Conservation (phyloP, 169 alveolate species). For the Plasmodium gonderi region DNA sequence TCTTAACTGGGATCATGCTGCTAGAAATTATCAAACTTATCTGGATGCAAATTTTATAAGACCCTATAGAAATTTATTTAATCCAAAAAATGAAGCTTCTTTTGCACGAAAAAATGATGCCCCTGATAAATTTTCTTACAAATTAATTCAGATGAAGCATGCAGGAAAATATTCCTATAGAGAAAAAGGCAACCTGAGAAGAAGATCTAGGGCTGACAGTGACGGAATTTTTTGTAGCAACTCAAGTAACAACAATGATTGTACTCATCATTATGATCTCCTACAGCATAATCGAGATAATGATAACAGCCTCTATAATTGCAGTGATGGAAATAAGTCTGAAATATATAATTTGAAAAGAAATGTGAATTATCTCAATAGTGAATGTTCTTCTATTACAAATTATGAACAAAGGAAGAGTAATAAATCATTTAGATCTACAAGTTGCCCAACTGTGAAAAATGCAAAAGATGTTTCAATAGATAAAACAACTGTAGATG, state of each 20-base stretch:
- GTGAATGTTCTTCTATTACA: background rate
- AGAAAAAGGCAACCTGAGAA: background rate
- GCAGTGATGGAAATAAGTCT: conserved; percentile 22
- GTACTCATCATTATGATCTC: background rate
- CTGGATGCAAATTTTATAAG: conserved; percentile 45
- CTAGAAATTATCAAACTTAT: conserved; percentile 34
- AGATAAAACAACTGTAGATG: background rate
- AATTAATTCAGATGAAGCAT: background rate
- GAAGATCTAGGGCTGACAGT: background rate
- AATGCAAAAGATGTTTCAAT: background rate
- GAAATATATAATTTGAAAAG: conserved; percentile 32
- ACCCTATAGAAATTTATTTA: conserved; percentile 25
- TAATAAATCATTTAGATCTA: background rate
- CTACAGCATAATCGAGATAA: background rate
- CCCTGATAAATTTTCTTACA: conserved; percentile 12
- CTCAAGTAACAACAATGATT: background rate
- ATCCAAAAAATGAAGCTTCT: background rate
- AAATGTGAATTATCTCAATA: background rate
- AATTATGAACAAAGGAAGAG: background rate
- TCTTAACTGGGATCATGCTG: conserved; percentile 59
- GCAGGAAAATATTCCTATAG: background rate
- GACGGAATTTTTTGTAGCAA: background rate
- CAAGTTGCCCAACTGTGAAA: conserved; percentile 25
- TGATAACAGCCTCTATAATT: background rate
- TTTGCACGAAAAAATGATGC: background rate